Conservation (phyloP, 1,284 basidiomycete genomes). For the Malassezia sp. region DNA sequence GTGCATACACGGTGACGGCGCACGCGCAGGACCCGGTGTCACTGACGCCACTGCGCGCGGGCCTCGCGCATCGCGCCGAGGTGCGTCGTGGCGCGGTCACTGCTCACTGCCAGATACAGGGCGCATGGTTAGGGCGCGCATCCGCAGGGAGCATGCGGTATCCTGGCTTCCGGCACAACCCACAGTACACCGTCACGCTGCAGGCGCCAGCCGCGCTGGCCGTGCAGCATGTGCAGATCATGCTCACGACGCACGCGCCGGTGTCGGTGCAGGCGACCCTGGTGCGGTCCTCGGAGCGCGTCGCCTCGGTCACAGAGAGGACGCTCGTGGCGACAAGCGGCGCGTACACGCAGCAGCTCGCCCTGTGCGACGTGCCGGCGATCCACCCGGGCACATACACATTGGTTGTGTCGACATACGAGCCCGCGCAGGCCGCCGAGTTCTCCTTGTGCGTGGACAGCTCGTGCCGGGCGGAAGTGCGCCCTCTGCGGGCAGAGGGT, state of each 20-base stretch:
- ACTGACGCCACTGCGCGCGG: conserved; percentile 19
- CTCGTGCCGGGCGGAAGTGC: neutral
- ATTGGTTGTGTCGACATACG: neutral
- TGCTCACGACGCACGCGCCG: conserved; percentile 2
- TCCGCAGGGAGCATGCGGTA: conserved; percentile 71
- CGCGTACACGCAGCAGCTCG: conserved; percentile 8
- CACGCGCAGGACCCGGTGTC: conserved; percentile 48
- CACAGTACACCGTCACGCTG: conserved; percentile 63
- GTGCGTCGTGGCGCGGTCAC: no score
- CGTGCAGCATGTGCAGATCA: neutral
- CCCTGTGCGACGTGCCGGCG: conserved; percentile 2
- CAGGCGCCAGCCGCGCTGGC: conserved; percentile 1
- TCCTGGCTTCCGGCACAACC: conserved; percentile 76
- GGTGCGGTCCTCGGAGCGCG: conserved; percentile 5
- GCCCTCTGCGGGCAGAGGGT: conserved; percentile 1
- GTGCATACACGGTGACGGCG: conserved; percentile 53
- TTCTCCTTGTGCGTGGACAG: conserved; percentile 10
- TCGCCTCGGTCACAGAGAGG: neutral
- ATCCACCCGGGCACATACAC: conserved; percentile 12
- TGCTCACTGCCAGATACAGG: no score
- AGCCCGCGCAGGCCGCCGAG: neutral
- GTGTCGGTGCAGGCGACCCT: neutral
- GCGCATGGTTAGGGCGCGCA: conserved; percentile 57
- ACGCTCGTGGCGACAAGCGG: conserved; percentile 1
- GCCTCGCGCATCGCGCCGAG: conserved; percentile 17